Evolutionary conservation across 192 early-diverging fungal species (phyloP).

Genomic region (Entomortierella beljakovae): DNA sequence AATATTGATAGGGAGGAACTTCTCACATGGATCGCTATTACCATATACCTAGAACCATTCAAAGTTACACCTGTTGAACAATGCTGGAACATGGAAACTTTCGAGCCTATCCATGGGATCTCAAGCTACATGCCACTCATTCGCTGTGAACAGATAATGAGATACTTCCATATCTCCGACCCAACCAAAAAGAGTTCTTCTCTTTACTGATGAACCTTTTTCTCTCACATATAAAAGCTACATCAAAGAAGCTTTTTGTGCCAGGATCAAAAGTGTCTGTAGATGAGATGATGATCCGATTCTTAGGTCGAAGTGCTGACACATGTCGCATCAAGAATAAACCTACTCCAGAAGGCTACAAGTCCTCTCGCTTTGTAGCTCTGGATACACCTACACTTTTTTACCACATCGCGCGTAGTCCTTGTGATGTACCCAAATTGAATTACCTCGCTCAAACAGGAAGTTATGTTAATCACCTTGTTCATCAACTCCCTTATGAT

Average conservation of each 20-base stretch:
- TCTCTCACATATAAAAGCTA: conserved; percentile 9
- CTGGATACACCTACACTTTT: conserved; percentile 4
- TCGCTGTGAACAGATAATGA: conserved; percentile 25
- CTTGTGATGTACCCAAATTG: not conserved
- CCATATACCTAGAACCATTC: conserved; percentile 16
- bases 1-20: conserved; percentile 1
- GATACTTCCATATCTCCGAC: conserved; percentile 11
- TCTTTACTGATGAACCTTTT: conserved; percentile 22
- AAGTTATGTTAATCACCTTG: conserved; percentile 25
- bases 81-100: not conserved
- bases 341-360: conserved; percentile 3
- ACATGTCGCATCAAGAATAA: not conserved
- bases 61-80: not conserved
- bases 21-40: conserved; percentile 19
- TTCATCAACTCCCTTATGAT: conserved; percentile 16
- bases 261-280: conserved; percentile 29
- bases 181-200: not conserved
- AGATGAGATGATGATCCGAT: conserved; percentile 43
- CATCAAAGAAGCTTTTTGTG: conserved; percentile 28
- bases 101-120: conserved; percentile 9
- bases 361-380: not conserved
- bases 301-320: conserved; percentile 7
- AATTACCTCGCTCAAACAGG: conserved; percentile 12
- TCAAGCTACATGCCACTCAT: conserved; percentile 12
- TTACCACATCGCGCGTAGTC: not conserved